Evolutionary conservation across 2,329 filamentous ascomycete species (phyloP), one percentile per base, ranked within the genome.

Genomic region (Phaeomoniella chlamydospora): DNA sequence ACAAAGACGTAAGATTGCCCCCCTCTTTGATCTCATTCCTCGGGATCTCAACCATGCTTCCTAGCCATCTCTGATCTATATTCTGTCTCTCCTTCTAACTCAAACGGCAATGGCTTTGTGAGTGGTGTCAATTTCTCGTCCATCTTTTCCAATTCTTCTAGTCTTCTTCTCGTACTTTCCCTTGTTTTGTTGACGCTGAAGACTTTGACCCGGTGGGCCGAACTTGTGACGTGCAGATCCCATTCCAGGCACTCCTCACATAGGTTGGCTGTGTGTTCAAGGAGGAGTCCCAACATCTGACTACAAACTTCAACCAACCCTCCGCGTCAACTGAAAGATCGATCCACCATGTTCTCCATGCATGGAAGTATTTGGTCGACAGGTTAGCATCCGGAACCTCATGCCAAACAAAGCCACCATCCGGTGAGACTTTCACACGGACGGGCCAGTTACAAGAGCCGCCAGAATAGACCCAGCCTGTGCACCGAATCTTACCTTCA

Each of bases 361-460:
- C 66, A 46, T 69, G 72, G 31, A 64, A 70, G 31, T 70, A 66
- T 53, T 81, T 81, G 43, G 61, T 64, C 2, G 65, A 71, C 40
- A 80, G 40, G 2, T 77, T 72, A 31, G 74, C 64, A 1, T 57
- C 56, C 0, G 74, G 74, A 0, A 78, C 70, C 9, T 67, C 59
- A 39, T 78, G 77, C 75, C 75, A 80, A 6, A 65, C 65, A 41
- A 62, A 68, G 0, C 75, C 75, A 0, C 75, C 75, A 43, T 80
- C 74, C 0, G 61, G 59, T 4, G 66, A 72, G 2, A 80, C 59
- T 43, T 80, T 76, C 3, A 80, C 74, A 0, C 74, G 55, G 34
- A 74, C 67, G 0, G 74, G 67, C 68, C 68, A 73, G 14, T 61
- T 65, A n/a, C n/a, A n/a, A 0, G 70, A 69, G 4, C 69, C 68